phyloP scores from a whole-genome alignment of 495 filamentous ascomycete species.

The Aspergillus leporis region DNA sequence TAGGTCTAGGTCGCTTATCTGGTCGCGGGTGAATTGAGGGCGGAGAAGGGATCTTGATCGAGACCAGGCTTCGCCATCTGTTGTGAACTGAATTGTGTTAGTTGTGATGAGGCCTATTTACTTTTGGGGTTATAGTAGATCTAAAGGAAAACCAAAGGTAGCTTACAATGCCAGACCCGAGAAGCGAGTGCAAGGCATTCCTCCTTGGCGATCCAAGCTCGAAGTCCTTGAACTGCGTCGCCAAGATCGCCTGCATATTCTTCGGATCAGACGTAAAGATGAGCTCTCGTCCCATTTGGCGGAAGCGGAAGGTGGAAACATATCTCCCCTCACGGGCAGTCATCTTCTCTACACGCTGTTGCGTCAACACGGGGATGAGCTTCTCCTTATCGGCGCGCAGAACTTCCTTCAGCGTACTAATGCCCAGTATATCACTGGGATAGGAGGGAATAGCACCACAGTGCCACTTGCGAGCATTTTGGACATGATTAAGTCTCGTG shows the following conservation, averaged over 20 bases:
- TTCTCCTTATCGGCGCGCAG: slow-evolving; percentile 34
- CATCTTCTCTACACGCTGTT: slow-evolving; percentile 24
- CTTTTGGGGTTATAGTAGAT: background rate
- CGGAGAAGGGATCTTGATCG: slow-evolving; percentile 56
- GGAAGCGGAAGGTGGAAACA: slow-evolving; percentile 29
- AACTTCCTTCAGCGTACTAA: slow-evolving; percentile 26
- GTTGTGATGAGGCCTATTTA: slow-evolving; percentile 11
- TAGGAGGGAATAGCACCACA: slow-evolving; percentile 32
- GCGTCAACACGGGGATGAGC: slow-evolving; percentile 23
- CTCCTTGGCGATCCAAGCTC: slow-evolving; percentile 39
- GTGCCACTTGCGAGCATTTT: slow-evolving; percentile 29
- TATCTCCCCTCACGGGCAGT: slow-evolving; percentile 29
- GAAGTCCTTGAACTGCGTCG: slow-evolving; percentile 57
- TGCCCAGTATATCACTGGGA: slow-evolving; percentile 37
- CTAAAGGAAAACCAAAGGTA: background rate
- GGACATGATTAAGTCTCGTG: slow-evolving; percentile 29
- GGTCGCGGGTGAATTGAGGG: slow-evolving; percentile 54
- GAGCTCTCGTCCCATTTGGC: slow-evolving; percentile 29
- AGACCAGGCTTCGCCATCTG: slow-evolving; percentile 51
- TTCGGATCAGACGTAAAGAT: slow-evolving; percentile 53
- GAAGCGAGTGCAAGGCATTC: slow-evolving; percentile 35
- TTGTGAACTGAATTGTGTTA: slow-evolving; percentile 39
- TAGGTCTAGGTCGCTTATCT: slow-evolving; percentile 52
- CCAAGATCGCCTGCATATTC: slow-evolving; percentile 55
- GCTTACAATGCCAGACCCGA: slow-evolving; percentile 51